Percentiles rank a stretch among this genome's conserved stretches.
Conservation (phyloP, 202 grass and related monocot species). For the Hordeum pubiflorum region DNA sequence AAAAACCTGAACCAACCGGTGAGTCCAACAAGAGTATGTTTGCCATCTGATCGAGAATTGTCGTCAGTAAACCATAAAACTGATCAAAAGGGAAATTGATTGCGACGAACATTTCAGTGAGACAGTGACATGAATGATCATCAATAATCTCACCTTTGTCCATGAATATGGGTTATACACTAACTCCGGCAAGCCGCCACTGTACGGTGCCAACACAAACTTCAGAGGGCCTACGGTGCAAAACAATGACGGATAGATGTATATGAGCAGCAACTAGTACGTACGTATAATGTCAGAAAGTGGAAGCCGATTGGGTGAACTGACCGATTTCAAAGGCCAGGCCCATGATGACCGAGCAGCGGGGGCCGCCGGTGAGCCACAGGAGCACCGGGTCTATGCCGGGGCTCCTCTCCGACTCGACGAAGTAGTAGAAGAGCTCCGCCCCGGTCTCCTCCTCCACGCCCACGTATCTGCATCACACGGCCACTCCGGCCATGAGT, state of each 20-base stretch:
- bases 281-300: background rate
- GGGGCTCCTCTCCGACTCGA: slow-evolving; percentile 44
- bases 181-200: slow-evolving; percentile 21
- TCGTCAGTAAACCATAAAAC: background rate
- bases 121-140: too few species aligned
- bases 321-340: slow-evolving; percentile 28
- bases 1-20: slow-evolving; percentile 45
- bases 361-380: slow-evolving; percentile 37
- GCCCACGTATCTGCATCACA: slow-evolving; percentile 30
- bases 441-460: slow-evolving; percentile 40
- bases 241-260: too few species aligned
- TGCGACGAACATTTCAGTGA: background rate
- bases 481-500: background rate
- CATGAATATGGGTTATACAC: slow-evolving; percentile 13
- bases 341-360: slow-evolving; percentile 32
- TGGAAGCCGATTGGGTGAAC: background rate
- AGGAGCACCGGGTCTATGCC: slow-evolving; percentile 23
- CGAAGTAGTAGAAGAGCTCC: slow-evolving; percentile 73
- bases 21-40: slow-evolving; percentile 55
- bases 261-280: background rate
- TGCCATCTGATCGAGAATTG: background rate
- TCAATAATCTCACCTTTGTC: slow-evolving; percentile 19
- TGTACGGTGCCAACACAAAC: slow-evolving; percentile 27
- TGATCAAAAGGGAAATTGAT: background rate
- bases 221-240: slow-evolving; percentile 22